These are phyloP conservation scores for Imleria badia DNA, from an alignment of 768 basidiomycete genomes.

Conservation along the genomic window DNA sequence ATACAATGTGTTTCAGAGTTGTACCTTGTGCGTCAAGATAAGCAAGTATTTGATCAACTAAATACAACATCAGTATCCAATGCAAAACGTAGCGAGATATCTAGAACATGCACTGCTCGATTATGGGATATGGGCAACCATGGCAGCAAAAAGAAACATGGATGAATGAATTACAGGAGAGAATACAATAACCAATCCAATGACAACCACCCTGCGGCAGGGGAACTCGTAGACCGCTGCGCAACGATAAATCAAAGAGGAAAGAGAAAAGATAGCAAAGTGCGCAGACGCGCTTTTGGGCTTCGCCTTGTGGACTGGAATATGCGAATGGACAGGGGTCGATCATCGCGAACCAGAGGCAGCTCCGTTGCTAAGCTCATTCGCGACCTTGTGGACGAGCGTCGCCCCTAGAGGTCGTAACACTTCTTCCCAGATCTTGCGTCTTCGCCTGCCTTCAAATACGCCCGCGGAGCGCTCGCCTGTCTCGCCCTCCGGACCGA, in stretches of 20 bases:
- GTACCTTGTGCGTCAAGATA: too few species aligned
- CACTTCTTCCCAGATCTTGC: constrained; percentile 59
- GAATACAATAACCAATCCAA: neutral
- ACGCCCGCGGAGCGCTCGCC: constrained; percentile 67
- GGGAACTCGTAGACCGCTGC: neutral
- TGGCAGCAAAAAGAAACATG: neutral
- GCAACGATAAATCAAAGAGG: neutral
- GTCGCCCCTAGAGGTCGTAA: constrained; percentile 66
- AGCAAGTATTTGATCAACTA: neutral
- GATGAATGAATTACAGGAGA: too few species aligned
- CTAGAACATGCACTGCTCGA: neutral
- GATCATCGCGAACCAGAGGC: constrained; percentile 22
- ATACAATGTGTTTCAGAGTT: too few species aligned
- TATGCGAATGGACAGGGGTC: neutral
- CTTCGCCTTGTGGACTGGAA: neutral
- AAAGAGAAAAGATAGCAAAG: neutral
- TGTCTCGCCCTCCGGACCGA: constrained; percentile 80
- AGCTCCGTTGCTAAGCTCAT: constrained; percentile 76
- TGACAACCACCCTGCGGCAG: neutral
- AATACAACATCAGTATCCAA: neutral
- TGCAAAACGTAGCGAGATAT: neutral
- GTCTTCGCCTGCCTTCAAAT: constrained; percentile 64
- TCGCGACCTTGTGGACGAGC: constrained; percentile 70
- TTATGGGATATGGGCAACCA: neutral
- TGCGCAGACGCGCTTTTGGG: constrained; percentile 11